A percentile compares a stretch with the other conserved stretches of the same genome.
Conservation (phyloP, 768 basidiomycete species). For the Kwoniella sp. region DNA sequence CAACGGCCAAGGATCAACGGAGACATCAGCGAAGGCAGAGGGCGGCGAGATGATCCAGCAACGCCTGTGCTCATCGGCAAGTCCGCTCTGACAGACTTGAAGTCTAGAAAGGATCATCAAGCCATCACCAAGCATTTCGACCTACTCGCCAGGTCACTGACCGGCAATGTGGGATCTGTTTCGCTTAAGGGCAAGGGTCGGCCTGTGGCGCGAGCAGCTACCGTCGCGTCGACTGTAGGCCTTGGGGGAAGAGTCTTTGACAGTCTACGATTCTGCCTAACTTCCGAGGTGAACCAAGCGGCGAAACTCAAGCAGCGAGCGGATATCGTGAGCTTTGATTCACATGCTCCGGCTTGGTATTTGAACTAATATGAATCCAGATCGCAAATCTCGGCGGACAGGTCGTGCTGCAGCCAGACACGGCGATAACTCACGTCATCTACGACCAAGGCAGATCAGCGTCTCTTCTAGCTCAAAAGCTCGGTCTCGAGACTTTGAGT, state of each 20-base stretch:
- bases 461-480: slow-evolving; percentile 13
- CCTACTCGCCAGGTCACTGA: slow-evolving; percentile 18
- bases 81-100: slow-evolving; percentile 6
- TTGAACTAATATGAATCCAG: slow-evolving; percentile 5
- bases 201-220: no score
- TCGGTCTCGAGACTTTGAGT: slow-evolving; percentile 26
- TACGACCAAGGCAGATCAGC: slow-evolving; percentile 23
- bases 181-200: no score
- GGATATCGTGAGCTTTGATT: slow-evolving; percentile 25
- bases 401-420: slow-evolving; percentile 33
- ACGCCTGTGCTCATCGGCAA: slow-evolving; percentile 34
- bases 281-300: slow-evolving; percentile 20
- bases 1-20: neutral
- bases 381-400: slow-evolving; percentile 30
- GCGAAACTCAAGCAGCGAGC: slow-evolving; percentile 28
- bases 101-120: slow-evolving; percentile 24
- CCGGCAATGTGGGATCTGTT: no score
- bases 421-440: slow-evolving; percentile 40
- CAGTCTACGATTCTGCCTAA: slow-evolving; percentile 32
- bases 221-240: neutral
- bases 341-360: neutral
- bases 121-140: slow-evolving; percentile 32
- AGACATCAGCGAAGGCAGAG: slow-evolving; percentile 15
- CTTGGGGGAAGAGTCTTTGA: slow-evolving; percentile 30
- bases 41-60: slow-evolving; percentile 20